Conservation (phyloP, 352 stramenopile genomes). For the Pythium brachiatum region DNA sequence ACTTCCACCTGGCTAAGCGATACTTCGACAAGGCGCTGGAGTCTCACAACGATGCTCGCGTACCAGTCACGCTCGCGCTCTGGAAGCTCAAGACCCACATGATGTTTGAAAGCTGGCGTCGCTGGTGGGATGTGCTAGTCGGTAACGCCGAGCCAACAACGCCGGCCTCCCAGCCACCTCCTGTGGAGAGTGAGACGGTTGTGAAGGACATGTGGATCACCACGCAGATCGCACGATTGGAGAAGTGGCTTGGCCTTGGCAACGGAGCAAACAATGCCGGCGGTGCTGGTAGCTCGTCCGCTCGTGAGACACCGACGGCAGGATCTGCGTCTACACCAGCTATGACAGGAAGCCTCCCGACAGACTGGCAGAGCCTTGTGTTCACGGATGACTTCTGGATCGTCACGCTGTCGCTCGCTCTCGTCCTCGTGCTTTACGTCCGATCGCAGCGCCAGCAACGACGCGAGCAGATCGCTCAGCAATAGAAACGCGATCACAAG, state of each 20-base stretch:
- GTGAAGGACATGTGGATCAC: conserved; percentile 17
- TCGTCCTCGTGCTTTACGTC: conserved; percentile 74
- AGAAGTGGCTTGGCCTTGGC: conserved; percentile 18
- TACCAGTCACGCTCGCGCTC: conserved; percentile 78
- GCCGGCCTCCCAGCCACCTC: conserved; percentile 6
- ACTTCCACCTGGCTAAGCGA: conserved; percentile 91
- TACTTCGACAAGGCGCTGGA: conserved; percentile 86
- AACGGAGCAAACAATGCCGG: not conserved
- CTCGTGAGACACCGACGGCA: not conserved
- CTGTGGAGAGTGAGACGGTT: not conserved
- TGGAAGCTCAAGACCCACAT: conserved; percentile 78
- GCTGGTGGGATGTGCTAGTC: conserved; percentile 58
- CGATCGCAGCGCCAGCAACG: conserved; percentile 56
- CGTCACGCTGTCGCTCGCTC: conserved; percentile 49
- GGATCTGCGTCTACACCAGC: not conserved
- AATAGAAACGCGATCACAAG: conserved; percentile 1
- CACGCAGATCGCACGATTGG: conserved; percentile 19
- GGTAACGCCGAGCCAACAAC: conserved; percentile 35
- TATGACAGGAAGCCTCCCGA: not conserved
- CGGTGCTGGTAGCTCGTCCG: not conserved
- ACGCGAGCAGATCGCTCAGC: conserved; percentile 9
- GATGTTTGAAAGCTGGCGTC: conserved; percentile 48
- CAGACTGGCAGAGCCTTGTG: conserved; percentile 31
- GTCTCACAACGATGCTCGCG: conserved; percentile 69
- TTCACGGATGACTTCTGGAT: conserved; percentile 73